Evolutionary conservation across 129 eudicot species (phyloP).

Genomic region (Flaveria brownii): DNA sequence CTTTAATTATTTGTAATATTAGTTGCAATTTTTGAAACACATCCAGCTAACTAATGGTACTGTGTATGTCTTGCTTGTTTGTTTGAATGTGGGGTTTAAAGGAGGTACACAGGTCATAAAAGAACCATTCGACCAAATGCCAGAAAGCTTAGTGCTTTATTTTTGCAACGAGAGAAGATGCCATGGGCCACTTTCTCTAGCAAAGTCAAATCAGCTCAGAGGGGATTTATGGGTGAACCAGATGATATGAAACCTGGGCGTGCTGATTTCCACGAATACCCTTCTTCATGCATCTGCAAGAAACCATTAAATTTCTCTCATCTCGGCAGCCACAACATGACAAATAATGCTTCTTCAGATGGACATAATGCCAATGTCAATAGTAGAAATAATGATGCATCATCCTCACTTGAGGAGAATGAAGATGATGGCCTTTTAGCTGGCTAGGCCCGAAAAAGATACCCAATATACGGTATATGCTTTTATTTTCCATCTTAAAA

Average conservation of each 20-base stretch:
- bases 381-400: slow-evolving; percentile 23
- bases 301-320: slow-evolving; percentile 41
- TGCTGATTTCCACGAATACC: slow-evolving; percentile 81
- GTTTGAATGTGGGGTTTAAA: slow-evolving; percentile 24
- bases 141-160: slow-evolving; percentile 70
- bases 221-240: slow-evolving; percentile 98
- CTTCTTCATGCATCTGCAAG: slow-evolving; percentile 81
- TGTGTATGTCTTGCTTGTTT: neutral
- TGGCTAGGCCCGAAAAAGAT: slow-evolving; percentile 38
- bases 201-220: slow-evolving; percentile 84
- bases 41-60: slow-evolving; percentile 1
- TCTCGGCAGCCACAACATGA: slow-evolving; percentile 9
- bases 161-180: slow-evolving; percentile 65
- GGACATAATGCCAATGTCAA: slow-evolving; percentile 23
- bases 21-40: slow-evolving; percentile 18
- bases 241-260: slow-evolving; percentile 83
- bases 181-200: slow-evolving; percentile 72
- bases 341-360: slow-evolving; percentile 17
- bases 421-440: slow-evolving; percentile 48
- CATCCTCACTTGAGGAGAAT: slow-evolving; percentile 41
- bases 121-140: slow-evolving; percentile 93
- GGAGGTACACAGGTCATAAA: slow-evolving; percentile 97
- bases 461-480: slow-evolving; percentile 26
- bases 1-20: neutral
- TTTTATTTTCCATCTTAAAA: neutral